A percentile compares a stretch with the other conserved stretches of the same genome.
These are phyloP conservation scores for Pisolithus albus DNA, from an alignment of 768 basidiomycete genomes.

Conservation along the genomic window DNA sequence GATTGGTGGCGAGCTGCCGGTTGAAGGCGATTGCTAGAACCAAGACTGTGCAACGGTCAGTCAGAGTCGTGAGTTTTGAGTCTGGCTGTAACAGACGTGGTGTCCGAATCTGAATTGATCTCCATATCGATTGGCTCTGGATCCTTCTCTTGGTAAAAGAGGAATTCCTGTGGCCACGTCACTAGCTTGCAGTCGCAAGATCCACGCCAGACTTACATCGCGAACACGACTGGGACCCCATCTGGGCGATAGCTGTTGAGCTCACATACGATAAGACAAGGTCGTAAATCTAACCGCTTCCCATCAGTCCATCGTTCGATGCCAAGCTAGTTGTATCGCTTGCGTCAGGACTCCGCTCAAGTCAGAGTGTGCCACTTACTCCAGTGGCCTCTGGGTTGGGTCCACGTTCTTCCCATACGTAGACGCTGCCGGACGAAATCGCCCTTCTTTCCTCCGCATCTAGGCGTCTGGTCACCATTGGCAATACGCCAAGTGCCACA, in stretches of 20 bases:
- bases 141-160: constrained; percentile 68
- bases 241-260: constrained; percentile 21
- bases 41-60: constrained; percentile 19
- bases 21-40: constrained; percentile 23
- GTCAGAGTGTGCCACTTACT: constrained; percentile 32
- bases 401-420: constrained; percentile 79
- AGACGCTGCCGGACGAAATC: constrained; percentile 67
- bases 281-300: constrained; percentile 29
- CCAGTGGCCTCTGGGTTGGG: constrained; percentile 60
- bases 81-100: constrained; percentile 33
- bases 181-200: constrained; percentile 2
- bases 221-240: constrained; percentile 78
- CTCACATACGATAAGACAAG: neutral
- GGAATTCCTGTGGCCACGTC: constrained; percentile 50
- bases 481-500: constrained; percentile 49
- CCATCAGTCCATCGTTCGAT: constrained; percentile 83
- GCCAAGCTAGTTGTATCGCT: constrained; percentile 43
- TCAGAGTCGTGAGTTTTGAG: neutral
- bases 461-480: constrained; percentile 64
- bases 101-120: constrained; percentile 43
- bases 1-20: constrained; percentile 22
- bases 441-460: constrained; percentile 69
- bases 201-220: constrained; percentile 44
- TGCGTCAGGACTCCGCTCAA: constrained; percentile 1
- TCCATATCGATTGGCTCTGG: constrained; percentile 45